Conservation (phyloP, 208 protist species). For the Balamuthia mandrillaris region DNA sequence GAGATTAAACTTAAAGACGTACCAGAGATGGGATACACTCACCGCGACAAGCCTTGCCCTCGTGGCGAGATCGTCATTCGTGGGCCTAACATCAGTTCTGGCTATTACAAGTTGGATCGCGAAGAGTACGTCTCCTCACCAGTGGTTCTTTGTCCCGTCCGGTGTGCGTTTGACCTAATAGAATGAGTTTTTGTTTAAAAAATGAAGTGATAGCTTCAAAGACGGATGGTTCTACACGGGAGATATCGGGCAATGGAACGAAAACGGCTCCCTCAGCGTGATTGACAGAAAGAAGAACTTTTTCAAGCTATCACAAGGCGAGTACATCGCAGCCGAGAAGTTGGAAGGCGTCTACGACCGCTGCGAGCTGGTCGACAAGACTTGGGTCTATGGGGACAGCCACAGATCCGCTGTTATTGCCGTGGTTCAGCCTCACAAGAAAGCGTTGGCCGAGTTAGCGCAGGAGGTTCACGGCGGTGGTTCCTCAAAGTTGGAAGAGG, state of each 20-base stretch:
- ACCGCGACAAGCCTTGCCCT: background rate
- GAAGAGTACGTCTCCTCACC: background rate
- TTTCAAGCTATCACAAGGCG: constrained; percentile 16
- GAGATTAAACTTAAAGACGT: constrained; percentile 36
- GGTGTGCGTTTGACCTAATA: no score
- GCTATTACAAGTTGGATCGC: constrained; percentile 23
- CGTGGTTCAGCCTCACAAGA: background rate
- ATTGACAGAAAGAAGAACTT: constrained; percentile 32
- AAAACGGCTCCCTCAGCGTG: background rate
- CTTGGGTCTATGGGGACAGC: background rate
- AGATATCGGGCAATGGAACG: constrained; percentile 6
- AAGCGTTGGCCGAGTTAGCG: background rate
- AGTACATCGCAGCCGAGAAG: constrained; percentile 37
- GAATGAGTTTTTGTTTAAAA: background rate
- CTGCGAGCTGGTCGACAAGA: background rate
- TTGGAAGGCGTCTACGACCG: constrained; percentile 14
- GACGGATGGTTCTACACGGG: constrained; percentile 31
- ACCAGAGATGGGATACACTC: constrained; percentile 30
- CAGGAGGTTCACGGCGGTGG: background rate
- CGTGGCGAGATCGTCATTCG: constrained; percentile 33
- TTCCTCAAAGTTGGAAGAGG: background rate
- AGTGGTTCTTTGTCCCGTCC: background rate
- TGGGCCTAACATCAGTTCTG: background rate
- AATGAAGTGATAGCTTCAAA: constrained; percentile 14
- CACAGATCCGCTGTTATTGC: background rate